Base-by-base conservation (phyloP, 495 filamentous ascomycete genomes). In the Talaromyces wortmannii region DNA sequence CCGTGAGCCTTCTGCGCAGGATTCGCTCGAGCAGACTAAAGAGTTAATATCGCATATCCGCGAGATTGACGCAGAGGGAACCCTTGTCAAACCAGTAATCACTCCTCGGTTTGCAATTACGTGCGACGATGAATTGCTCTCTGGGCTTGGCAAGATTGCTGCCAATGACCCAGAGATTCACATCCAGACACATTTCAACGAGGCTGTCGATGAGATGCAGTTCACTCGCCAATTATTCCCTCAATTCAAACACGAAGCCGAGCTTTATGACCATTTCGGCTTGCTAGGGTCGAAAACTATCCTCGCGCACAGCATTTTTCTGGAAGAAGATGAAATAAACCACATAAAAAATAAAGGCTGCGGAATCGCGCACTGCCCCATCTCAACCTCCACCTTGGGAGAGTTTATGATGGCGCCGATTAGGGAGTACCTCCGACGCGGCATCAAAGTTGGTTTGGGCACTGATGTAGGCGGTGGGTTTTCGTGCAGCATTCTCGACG, bases 391-490 rank as follows among this genome's bases (percentile, higher is more conserved):
- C 53, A 83, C 81, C 0, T 78, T 85, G 36, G 78, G 80, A 12
- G 78, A 74, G 11, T 84, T 83, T 52, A 83, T 84, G 72, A 78
- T 82, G 3, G 82, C 83, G 4, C 82, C 81, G 0, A 65, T 85
- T 1, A 71, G 82, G 17, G 77, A 78, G 42, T 82, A 83, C 53
- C 61, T 87, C 10, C 63, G 71, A 8, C 69, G 72, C 4, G 83
- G 75, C 0, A 78, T 87, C 52, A 86, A 86, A 58, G 81, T 88
- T 11, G 84, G 83, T 0, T 63, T 88, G 15, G 85, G 85, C 0
- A 87, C 85, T 0, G 85, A 89, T 56, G 82, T 79, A 52, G 82
- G 82, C 4, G 85, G 85, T n/a, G 85, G 84, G 17, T 82, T 76
- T 62, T 80, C 78, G 5, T 69, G 67, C n/a, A 78, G 75, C 42